A percentile compares a stretch with the other conserved stretches of the same genome.
These are phyloP conservation scores for Diaporthe humulicola DNA, from an alignment of 2,329 filamentous ascomycete genomes.

Conservation along the genomic window DNA sequence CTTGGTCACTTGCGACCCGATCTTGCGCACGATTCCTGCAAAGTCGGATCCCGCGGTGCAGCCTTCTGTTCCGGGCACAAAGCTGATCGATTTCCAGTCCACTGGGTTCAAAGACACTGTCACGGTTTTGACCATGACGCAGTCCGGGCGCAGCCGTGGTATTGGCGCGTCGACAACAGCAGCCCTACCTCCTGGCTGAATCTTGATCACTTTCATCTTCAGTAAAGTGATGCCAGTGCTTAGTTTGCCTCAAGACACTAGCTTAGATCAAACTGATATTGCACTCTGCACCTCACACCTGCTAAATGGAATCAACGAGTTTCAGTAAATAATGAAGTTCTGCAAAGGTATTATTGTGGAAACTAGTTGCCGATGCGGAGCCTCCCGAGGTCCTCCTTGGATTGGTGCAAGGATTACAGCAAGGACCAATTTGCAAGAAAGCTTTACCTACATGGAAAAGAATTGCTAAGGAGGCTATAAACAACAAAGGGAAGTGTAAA, in stretches of 20 bases:
- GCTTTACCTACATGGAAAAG: not conserved
- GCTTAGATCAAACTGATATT: not conserved
- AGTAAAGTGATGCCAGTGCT: not conserved
- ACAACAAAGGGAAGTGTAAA: not conserved
- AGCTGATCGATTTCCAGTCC: constrained; percentile 50
- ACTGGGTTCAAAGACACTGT: constrained; percentile 52
- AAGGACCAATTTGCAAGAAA: not conserved
- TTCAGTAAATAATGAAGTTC: not conserved
- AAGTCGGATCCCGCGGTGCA: constrained; percentile 50
- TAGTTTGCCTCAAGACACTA: not conserved
- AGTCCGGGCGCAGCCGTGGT: not conserved
- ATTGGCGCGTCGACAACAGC: not conserved
- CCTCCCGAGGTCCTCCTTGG: not conserved
- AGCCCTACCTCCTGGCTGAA: not conserved
- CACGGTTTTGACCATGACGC: constrained; percentile 43
- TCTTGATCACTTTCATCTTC: not conserved
- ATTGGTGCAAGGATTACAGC: not conserved
- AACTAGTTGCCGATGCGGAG: not conserved
- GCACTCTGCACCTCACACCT: not conserved
- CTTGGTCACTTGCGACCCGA: not conserved
- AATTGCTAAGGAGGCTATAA: not conserved
- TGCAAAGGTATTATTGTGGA: not conserved
- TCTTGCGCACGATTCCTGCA: constrained; percentile 49
- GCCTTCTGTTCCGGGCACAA: constrained; percentile 43
- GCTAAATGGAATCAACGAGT: not conserved